phyloP scores from a whole-genome alignment of 2,329 filamentous ascomycete species.

The Aspergillus clavatus region DNA sequence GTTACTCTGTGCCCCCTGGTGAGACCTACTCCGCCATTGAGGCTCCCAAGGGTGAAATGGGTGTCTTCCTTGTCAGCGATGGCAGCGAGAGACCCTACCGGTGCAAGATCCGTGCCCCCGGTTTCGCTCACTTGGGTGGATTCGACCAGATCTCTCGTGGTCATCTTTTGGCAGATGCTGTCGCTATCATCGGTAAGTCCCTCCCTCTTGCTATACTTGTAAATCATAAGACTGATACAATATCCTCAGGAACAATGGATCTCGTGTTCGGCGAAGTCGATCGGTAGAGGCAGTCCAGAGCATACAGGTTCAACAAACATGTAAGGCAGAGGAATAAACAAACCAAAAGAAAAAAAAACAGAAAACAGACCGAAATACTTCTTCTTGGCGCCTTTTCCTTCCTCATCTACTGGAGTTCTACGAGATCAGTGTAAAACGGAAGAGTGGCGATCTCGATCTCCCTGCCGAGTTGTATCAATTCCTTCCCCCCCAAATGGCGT shows the following conservation, averaged over 20 bases:
- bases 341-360: background rate
- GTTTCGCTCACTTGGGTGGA: conserved; percentile 88
- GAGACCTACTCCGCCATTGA: conserved; percentile 98
- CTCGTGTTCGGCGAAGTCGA: conserved; percentile 74
- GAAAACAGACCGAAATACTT: background rate
- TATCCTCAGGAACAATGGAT: conserved; percentile 62
- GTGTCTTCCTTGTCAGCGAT: conserved; percentile 91
- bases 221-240: conserved; percentile 12
- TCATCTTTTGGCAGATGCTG: conserved; percentile 90
- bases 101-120: conserved; percentile 94
- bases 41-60: conserved; percentile 99
- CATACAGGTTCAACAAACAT: background rate
- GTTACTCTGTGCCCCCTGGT: conserved; percentile 91
- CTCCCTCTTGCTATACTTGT: background rate
- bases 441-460: conserved; percentile 8
- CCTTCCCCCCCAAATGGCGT: conserved; percentile 34
- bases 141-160: conserved; percentile 93
- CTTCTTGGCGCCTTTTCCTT: background rate
- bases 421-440: conserved; percentile 10
- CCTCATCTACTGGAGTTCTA: background rate
- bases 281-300: conserved; percentile 39
- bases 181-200: conserved; percentile 76
- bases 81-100: conserved; percentile 94
- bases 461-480: conserved; percentile 12
- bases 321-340: background rate